phyloP scores from a whole-genome alignment of 2,329 filamentous ascomycete species.

The Colletotrichum acutatum region DNA sequence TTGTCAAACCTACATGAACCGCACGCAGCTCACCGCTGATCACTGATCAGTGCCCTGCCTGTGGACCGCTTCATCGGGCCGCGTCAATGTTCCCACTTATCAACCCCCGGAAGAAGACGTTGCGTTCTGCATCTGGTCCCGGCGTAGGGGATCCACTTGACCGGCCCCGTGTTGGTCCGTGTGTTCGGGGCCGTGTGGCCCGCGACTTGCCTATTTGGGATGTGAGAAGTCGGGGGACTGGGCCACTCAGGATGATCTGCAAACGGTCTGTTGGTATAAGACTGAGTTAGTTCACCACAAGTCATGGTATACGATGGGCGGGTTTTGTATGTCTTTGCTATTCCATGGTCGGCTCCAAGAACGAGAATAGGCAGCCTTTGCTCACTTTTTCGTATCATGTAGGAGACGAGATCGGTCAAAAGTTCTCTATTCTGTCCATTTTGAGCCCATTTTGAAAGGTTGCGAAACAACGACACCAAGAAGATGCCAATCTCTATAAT shows the following conservation, averaged over 20 bases:
- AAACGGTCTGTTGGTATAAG: not conserved
- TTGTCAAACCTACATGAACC: not conserved
- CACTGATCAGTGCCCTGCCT: not conserved
- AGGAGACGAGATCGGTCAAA: not conserved
- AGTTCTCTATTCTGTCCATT: constrained; percentile 7
- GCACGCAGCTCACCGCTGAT: not conserved
- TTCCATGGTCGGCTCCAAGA: too few species aligned
- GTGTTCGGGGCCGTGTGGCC: constrained; percentile 6
- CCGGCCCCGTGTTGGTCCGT: constrained; percentile 11
- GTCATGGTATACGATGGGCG: not conserved
- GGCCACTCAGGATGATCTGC: not conserved
- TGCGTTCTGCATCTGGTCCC: not conserved
- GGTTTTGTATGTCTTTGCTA: not conserved
- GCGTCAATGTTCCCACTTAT: not conserved
- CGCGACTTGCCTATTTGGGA: constrained; percentile 27
- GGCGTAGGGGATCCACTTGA: not conserved
- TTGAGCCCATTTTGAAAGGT: not conserved
- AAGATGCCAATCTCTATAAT: not conserved
- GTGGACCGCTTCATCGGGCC: not conserved
- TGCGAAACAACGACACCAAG: constrained; percentile 1
- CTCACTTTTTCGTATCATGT: too few species aligned
- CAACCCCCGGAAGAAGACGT: not conserved
- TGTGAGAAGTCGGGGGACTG: not conserved
- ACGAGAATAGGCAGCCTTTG: too few species aligned
- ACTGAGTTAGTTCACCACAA: not conserved